These are phyloP conservation scores for Aquilaria agallochum DNA, from an alignment of 441 rosid species.

Conservation along the genomic window DNA sequence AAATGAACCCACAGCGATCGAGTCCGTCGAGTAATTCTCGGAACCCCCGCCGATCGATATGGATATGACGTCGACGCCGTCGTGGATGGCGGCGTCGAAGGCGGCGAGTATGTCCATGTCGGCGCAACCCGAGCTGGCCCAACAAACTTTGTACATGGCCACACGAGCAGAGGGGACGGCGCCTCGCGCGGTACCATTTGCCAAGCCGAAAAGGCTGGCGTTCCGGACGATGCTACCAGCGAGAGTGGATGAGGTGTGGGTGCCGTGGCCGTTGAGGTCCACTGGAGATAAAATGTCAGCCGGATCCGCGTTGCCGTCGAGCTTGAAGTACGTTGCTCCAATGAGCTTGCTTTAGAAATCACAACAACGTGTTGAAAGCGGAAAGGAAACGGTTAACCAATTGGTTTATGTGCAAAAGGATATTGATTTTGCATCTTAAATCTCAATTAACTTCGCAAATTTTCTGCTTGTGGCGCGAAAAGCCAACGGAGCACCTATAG, in stretches of 20 bases:
- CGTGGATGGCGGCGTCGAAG: slow-evolving; percentile 67
- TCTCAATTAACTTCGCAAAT: too few relatives aligned
- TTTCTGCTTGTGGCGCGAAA: too few relatives aligned
- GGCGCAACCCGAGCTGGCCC: slow-evolving; percentile 70
- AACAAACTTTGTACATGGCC: slow-evolving; percentile 89
- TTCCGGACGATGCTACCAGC: slow-evolving; percentile 55
- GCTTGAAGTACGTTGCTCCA: slow-evolving; percentile 84
- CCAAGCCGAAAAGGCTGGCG: slow-evolving; percentile 70
- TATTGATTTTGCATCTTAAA: neutral
- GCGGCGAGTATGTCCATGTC: slow-evolving; percentile 91
- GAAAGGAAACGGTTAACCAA: neutral
- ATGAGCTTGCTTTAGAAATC: slow-evolving; percentile 54
- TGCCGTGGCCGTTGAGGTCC: slow-evolving; percentile 83
- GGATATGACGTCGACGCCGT: slow-evolving; percentile 82
- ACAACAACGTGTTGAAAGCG: neutral
- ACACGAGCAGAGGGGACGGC: slow-evolving; percentile 83
- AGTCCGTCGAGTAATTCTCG: slow-evolving; percentile 35
- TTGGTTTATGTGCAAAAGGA: neutral
- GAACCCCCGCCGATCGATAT: slow-evolving; percentile 61
- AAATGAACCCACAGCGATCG: slow-evolving; percentile 67
- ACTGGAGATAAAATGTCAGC: slow-evolving; percentile 63
- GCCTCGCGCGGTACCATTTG: slow-evolving; percentile 75
- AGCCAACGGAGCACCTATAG: too few relatives aligned
- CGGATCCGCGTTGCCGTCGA: slow-evolving; percentile 44
- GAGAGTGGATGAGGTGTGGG: slow-evolving; percentile 82